phyloP scores from a whole-genome alignment of 495 filamentous ascomycete genomes.

The Penicillium antarcticum region DNA sequence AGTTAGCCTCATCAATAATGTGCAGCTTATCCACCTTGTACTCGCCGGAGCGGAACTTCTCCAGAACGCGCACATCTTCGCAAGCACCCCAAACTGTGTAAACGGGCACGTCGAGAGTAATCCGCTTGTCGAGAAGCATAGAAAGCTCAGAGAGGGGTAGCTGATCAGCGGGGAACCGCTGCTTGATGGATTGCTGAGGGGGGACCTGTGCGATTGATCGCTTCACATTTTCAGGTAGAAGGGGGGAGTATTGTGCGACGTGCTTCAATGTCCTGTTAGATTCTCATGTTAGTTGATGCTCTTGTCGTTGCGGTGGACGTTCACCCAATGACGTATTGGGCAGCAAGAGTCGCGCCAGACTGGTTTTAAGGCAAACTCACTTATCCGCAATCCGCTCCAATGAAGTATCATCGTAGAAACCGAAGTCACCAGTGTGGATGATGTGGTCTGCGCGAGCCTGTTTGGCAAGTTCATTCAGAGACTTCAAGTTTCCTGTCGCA shows the following conservation, averaged over 20 bases:
- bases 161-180: conserved; percentile 72
- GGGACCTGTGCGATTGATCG: conserved; percentile 71
- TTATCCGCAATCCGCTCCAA: conserved; percentile 98
- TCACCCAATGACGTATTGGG: conserved; percentile 8
- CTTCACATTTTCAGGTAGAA: conserved; percentile 84
- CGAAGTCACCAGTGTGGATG: conserved; percentile 98
- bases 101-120: conserved; percentile 91
- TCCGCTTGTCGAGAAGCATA: conserved; percentile 81
- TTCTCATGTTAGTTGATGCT: conserved; percentile 15
- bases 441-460: conserved; percentile 93
- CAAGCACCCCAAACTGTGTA: conserved; percentile 99
- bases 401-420: conserved; percentile 96
- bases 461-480: conserved; percentile 92
- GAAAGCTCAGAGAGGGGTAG: conserved; percentile 94
- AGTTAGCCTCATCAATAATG: conserved; percentile 97
- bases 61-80: conserved; percentile 95
- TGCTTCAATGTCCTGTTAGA: conserved; percentile 84
- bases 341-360: conserved; percentile 1
- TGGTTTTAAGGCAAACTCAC: conserved; percentile 51
- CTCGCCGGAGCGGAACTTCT: conserved; percentile 96
- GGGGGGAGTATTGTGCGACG: conserved; percentile 95
- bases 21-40: conserved; percentile 97
- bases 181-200: conserved; percentile 67
- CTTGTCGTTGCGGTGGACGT: not conserved
- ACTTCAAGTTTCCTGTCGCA: conserved; percentile 80